Evolutionary conservation across 208 protist species (phyloP), one percentile per base, ranked within the genome.

Genomic region (Strigomonas culicis): DNA sequence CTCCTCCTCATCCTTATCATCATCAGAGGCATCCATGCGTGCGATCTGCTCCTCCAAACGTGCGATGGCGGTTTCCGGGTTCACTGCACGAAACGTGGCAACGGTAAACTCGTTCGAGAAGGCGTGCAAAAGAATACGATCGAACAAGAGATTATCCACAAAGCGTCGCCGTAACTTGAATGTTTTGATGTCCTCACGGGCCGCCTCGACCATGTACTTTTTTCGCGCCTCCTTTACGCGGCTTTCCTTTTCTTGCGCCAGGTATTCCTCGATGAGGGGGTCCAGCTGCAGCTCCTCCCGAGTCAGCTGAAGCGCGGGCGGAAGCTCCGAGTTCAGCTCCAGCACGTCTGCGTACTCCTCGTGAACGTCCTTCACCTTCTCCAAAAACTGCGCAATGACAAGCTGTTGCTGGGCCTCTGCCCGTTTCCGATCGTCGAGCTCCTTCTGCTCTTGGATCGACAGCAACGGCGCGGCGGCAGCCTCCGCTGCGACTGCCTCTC

Each of bases 361-460:
- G 44, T 93, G 86, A 25, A 97, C 30, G 43, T 57, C 68, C 24
- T 75, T 57, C 25, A 97, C 31, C 52, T 88, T 84, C 27, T 41
- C 68, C 2, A 92, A 51, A 50, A 94, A 87, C 10, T 32, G n/a
- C 34, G 92, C 60, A 57, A 98, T 92, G 51, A 90, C 86, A 30
- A 56, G 51, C 53, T 98, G 82, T 57, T 89, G 87, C 15, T 59
- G 84, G 1, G 79, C 78, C 47, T 79, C 71, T 0, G 60, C 72
- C 15, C 60, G 50, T 50, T 90, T 88, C n/a, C 70, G 62, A 59
- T 98, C 96, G 46, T 93, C 85, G 22, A 88, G 92, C 47, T 96
- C 92, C 74, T 98, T 98, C 56, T 94, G 88, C 72, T 98, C 89
- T 70, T 98, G 80, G 43, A 98, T 92, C 4, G 86, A 92, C 1